Evolutionary conservation across 495 filamentous ascomycete species (phyloP), one percentile per base, ranked within the genome.

Genomic region (Penicillium psychrofluorescens): DNA sequence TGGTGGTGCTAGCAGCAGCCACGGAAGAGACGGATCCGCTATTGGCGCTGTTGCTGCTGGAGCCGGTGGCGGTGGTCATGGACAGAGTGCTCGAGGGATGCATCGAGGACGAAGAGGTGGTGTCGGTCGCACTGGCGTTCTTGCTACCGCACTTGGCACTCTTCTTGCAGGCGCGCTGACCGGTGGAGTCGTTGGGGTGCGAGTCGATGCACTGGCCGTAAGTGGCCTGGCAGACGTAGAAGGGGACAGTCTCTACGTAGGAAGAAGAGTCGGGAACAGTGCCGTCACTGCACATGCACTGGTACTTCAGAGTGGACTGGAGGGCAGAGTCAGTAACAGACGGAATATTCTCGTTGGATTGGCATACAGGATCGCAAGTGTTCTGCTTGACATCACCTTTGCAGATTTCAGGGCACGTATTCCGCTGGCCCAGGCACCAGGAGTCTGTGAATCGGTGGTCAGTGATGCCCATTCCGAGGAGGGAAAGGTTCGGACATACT

Each of bases 171-270:
- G 52, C 50, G 16, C 64, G 58, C 45, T 76, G 71, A 33, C 59
- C 67, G 8, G 58, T 50, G 27, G 68, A 61, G 55, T 76, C 62
- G 40, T 68, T 57, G 46, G 68, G 62, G 58, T 76, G 58, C 33
- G 60, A 44, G 5, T 49, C 32, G 49, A 79, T 70, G 63, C 80
- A 84, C 48, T 76, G 61, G 36, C 42, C 55, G 46, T 56, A 76
- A 52, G 64, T 74, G 22, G 54, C 56, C 35, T 72, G 38, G 67
- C 80, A 84, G 54, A 76, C 68, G 55, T 65, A 72, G 64, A 69
- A 79, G 35, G 80, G 80, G 29, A 83, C 58, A 22, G 76, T 80
- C 53, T 72, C 55, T 30, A 56, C 36, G 64, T 78, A 84, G 42
- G 58, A 56, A 22, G 58, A 53, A 49, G 80, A 67, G 53, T 80